Evolutionary conservation across 306 rosid genomes (phyloP).

Genomic region (Ceratonia siliqua): DNA sequence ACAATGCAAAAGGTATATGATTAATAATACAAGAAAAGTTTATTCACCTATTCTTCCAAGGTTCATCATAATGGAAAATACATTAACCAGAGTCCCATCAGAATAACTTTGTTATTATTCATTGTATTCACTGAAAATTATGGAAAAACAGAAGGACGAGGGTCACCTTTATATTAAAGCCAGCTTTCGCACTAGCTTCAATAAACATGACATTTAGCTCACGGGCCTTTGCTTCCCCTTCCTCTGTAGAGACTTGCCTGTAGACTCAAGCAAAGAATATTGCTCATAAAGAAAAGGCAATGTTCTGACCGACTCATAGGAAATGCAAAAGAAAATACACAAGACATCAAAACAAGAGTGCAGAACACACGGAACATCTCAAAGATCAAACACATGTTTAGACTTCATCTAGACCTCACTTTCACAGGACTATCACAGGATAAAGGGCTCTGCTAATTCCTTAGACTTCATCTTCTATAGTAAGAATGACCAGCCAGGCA

Average conservation of each 20-base stretch:
- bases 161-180: conserved; percentile 83
- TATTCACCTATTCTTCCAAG: conserved; percentile 9
- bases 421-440: conserved; percentile 6
- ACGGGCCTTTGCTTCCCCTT: conserved; percentile 80
- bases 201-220: conserved; percentile 84
- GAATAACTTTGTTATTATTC: background rate
- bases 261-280: conserved; percentile 24
- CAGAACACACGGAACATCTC: conserved; percentile 4
- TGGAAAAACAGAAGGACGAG: background rate
- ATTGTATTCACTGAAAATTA: background rate
- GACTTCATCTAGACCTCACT: conserved; percentile 27
- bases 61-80: background rate
- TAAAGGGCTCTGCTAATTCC: conserved; percentile 2
- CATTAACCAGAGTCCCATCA: background rate
- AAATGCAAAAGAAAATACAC: conserved; percentile 6
- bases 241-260: conserved; percentile 93
- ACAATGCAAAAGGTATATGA: conserved; percentile 4
- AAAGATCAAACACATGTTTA: conserved; percentile 9
- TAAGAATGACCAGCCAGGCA: background rate
- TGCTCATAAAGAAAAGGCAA: conserved; percentile 32
- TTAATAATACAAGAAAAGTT: background rate
- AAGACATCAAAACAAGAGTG: conserved; percentile 12
- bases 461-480: background rate
- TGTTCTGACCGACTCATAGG: background rate
- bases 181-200: conserved; percentile 94